Conservation (phyloP, 306 rosid species). For the Fagus sylvatica region DNA sequence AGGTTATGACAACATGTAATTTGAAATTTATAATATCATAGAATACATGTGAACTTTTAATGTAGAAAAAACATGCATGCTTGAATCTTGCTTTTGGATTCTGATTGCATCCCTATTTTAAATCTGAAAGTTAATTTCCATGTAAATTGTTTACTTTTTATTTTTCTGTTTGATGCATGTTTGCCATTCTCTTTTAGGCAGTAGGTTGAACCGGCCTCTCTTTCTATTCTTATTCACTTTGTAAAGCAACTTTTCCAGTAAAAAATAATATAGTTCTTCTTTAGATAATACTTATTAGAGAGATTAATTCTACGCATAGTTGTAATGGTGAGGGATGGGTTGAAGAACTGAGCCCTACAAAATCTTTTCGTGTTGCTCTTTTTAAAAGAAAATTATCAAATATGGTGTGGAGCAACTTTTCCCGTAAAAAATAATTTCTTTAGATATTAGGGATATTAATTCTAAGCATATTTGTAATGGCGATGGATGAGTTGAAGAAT, state of each 20-base stretch:
- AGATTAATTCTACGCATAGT: neutral
- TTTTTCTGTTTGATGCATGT: neutral
- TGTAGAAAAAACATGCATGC: neutral
- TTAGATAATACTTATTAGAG: neutral
- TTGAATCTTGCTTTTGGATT: neutral
- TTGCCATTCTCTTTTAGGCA: neutral
- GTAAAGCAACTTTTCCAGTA: neutral
- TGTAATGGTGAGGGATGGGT: neutral
- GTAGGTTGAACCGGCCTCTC: neutral
- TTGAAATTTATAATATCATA: neutral
- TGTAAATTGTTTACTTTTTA: neutral
- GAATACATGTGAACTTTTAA: neutral
- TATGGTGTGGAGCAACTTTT: neutral
- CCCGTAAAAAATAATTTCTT: neutral
- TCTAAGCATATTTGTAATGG: neutral
- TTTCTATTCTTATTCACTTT: neutral
- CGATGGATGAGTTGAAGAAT: neutral
- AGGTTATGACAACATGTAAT: neutral
- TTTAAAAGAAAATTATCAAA: too few relatives aligned
- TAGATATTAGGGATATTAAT: neutral
- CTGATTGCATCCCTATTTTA: neutral
- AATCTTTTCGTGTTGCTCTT: neutral
- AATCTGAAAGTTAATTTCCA: neutral
- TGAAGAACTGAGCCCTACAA: neutral
- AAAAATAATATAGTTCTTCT: neutral